Conservation (phyloP, 768 basidiomycete species). For the Psilocybe cubensis region DNA sequence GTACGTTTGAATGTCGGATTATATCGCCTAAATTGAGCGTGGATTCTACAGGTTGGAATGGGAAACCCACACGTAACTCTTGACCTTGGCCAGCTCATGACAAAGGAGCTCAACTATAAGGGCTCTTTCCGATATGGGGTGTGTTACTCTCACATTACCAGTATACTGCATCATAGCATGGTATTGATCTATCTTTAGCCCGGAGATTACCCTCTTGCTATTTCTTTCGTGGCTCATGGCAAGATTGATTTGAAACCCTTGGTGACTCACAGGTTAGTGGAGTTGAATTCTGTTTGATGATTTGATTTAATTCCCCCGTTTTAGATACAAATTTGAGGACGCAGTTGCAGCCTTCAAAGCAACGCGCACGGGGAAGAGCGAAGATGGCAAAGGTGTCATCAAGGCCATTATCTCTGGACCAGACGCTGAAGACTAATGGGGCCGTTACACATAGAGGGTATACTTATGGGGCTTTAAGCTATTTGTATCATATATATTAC, state of each 20-base stretch:
- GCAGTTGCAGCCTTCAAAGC: slow-evolving; percentile 82
- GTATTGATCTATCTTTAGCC: slow-evolving; percentile 46
- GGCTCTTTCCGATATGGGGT: slow-evolving; percentile 95
- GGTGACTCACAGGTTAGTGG: slow-evolving; percentile 78
- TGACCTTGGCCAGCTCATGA: slow-evolving; percentile 69
- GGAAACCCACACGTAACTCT: slow-evolving; percentile 77
- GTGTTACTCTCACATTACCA: slow-evolving; percentile 22
- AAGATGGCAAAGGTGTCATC: slow-evolving; percentile 87
- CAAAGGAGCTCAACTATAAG: slow-evolving; percentile 81
- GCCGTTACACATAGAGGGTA: background rate
- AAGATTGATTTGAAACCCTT: slow-evolving; percentile 87
- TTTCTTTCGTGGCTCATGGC: slow-evolving; percentile 81
- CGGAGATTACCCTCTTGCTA: slow-evolving; percentile 84
- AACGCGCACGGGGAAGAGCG: slow-evolving; percentile 78
- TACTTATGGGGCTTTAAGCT: background rate
- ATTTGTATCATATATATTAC: slow-evolving; percentile 3
- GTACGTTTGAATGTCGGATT: slow-evolving; percentile 30
- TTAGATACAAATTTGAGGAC: slow-evolving; percentile 74
- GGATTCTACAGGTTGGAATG: slow-evolving; percentile 72
- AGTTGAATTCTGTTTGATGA: background rate
- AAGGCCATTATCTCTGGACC: slow-evolving; percentile 90
- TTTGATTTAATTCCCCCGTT: background rate
- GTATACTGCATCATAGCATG: slow-evolving; percentile 1
- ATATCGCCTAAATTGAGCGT: background rate
- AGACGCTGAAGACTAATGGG: slow-evolving; percentile 26